Conservation (phyloP, 495 filamentous ascomycete genomes). For the Bombardia bombarda region DNA sequence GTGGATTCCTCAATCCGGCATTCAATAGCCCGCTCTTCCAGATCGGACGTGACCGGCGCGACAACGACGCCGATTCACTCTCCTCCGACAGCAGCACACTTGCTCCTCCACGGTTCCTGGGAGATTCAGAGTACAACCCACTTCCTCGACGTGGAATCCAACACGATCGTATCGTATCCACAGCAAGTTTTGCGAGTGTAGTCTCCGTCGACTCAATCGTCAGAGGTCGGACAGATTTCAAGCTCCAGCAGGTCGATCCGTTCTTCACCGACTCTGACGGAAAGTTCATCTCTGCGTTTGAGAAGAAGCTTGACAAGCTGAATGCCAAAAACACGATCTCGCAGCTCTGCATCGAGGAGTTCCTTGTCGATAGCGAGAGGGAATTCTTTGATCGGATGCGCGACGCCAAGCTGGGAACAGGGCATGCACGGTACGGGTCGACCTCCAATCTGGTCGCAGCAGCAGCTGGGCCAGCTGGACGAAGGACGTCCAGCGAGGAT, state of each 20-base stretch:
- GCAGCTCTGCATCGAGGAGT: conserved; percentile 53
- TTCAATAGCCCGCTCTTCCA: conserved; percentile 1
- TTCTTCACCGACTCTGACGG: conserved; percentile 54
- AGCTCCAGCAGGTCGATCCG: conserved; percentile 54
- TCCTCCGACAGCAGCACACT: conserved; percentile 7
- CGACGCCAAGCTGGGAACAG: conserved; percentile 35
- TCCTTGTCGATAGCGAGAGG: conserved; percentile 50
- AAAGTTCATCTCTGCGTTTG: conserved; percentile 43
- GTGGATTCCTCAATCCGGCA: neutral
- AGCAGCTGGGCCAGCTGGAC: conserved; percentile 13
- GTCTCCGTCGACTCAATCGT: conserved; percentile 7
- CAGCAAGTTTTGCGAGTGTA: conserved; percentile 2
- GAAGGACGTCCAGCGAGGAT: conserved; percentile 7
- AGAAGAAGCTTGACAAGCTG: conserved; percentile 41
- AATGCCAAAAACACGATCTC: conserved; percentile 45
- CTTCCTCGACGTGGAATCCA: neutral
- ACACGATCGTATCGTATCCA: neutral
- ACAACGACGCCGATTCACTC: conserved; percentile 5
- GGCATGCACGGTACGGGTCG: conserved; percentile 25
- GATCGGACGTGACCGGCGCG: neutral
- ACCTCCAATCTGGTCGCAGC: neutral
- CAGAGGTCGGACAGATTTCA: conserved; percentile 8
- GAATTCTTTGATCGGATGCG: conserved; percentile 50
- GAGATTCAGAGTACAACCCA: conserved; percentile 1
- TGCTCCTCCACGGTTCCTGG: conserved; percentile 2